Conservation (phyloP, 768 basidiomycete species). For the Sistotremastrum niveocremeum region DNA sequence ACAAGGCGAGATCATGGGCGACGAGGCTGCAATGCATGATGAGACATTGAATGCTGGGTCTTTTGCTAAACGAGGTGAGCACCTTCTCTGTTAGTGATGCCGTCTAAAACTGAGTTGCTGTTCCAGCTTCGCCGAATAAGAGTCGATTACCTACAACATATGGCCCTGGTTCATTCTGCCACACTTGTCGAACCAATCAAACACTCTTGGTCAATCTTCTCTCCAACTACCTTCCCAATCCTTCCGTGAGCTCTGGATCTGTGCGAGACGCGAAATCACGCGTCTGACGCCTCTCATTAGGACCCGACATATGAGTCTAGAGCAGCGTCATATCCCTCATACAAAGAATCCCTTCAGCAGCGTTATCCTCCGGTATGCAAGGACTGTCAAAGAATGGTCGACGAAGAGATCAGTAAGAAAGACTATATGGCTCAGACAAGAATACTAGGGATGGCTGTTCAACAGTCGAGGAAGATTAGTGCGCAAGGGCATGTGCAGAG, state of each 20-base stretch:
- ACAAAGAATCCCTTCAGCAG: slow-evolving; percentile 56
- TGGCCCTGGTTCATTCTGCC: slow-evolving; percentile 53
- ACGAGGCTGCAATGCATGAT: slow-evolving; percentile 83
- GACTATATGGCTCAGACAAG: slow-evolving; percentile 71
- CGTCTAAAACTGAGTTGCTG: not conserved
- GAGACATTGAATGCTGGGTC: slow-evolving; percentile 54
- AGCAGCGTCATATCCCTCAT: slow-evolving; percentile 51
- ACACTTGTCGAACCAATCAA: slow-evolving; percentile 87
- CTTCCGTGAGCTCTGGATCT: slow-evolving; percentile 40
- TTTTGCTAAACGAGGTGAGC: slow-evolving; percentile 61
- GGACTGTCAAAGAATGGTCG: slow-evolving; percentile 61
- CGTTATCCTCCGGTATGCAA: slow-evolving; percentile 85
- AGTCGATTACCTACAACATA: slow-evolving; percentile 55
- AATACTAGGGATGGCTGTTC: slow-evolving; percentile 61
- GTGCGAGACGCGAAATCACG: not conserved
- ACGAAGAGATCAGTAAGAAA: slow-evolving; percentile 65
- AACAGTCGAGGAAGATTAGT: slow-evolving; percentile 46
- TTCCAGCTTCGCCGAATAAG: slow-evolving; percentile 51
- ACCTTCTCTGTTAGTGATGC: not conserved
- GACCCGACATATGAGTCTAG: slow-evolving; percentile 58
- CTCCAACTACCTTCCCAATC: slow-evolving; percentile 75
- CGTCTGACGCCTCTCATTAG: slow-evolving; percentile 24
- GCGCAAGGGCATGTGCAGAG: slow-evolving; percentile 28
- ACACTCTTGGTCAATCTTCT: slow-evolving; percentile 75
- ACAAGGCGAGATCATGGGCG: slow-evolving; percentile 64